phyloP scores from a whole-genome alignment of 108 stramenopile genomes.

The Thalassiosira profunda region DNA sequence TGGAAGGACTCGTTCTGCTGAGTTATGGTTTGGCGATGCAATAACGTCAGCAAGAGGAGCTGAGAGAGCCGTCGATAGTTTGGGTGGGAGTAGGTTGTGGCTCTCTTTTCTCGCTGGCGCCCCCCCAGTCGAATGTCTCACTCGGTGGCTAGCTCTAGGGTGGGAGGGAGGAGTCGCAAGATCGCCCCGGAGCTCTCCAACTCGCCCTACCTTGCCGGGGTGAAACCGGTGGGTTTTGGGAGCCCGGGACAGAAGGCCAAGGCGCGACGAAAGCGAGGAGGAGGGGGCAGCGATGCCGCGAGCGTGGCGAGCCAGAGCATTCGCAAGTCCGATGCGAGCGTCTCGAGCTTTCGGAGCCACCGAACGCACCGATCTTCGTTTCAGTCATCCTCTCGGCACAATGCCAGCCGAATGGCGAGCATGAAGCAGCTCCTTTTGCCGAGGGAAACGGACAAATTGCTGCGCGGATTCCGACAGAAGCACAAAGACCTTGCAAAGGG shows the following conservation, averaged over 20 bases:
- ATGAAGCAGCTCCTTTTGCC: slow-evolving; percentile 37
- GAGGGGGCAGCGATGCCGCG: slow-evolving; percentile 19
- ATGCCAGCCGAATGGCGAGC: slow-evolving; percentile 1
- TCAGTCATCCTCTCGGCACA: neutral
- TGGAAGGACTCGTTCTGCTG: no score
- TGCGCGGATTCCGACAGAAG: slow-evolving; percentile 36
- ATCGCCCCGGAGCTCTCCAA: slow-evolving; percentile 17
- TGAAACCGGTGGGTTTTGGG: slow-evolving; percentile 25
- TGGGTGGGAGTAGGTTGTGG: no score
- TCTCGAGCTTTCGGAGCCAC: slow-evolving; percentile 14
- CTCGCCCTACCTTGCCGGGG: slow-evolving; percentile 28
- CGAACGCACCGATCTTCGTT: slow-evolving; percentile 21
- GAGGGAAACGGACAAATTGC: slow-evolving; percentile 22
- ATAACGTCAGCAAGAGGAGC: no score
- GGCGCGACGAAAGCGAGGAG: slow-evolving; percentile 6
- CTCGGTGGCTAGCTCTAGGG: slow-evolving; percentile 8
- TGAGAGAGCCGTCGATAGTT: no score
- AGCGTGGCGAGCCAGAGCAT: slow-evolving; percentile 16
- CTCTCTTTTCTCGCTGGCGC: no score
- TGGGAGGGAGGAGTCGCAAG: slow-evolving; percentile 20
- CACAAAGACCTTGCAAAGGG: slow-evolving; percentile 24
- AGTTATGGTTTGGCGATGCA: no score
- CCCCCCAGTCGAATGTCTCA: no score
- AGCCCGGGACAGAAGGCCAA: neutral
- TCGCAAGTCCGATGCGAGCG: slow-evolving; percentile 16